These are phyloP conservation scores for Leccinum subgranulosum DNA, from an alignment of 768 basidiomycete genomes.

Conservation along the genomic window DNA sequence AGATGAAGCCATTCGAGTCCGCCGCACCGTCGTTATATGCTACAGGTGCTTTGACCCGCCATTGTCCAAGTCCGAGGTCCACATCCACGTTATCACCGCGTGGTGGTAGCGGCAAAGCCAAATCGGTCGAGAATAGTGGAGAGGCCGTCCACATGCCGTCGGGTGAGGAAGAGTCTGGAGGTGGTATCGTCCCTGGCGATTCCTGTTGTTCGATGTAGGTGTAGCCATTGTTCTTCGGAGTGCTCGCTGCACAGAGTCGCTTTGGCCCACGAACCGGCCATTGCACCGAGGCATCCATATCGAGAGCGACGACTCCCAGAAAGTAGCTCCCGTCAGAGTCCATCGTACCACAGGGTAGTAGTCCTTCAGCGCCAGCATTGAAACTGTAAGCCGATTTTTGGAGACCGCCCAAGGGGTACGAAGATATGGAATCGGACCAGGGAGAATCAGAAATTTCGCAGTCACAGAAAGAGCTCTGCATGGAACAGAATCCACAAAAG, in stretches of 20 bases:
- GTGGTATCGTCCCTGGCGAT: conserved; percentile 4
- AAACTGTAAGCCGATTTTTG: not conserved
- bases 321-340: not conserved
- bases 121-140: not conserved
- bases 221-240: conserved; percentile 6
- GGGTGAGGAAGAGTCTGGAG: conserved; percentile 26
- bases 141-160: not conserved
- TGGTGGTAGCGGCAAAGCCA: not conserved
- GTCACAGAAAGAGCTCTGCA: not conserved
- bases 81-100: not conserved
- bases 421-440: conserved; percentile 7
- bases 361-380: not conserved
- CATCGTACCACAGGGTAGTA: not conserved
- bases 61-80: conserved; percentile 3
- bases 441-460: conserved; percentile 1
- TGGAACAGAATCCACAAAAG: conserved; percentile 9
- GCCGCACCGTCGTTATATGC: not conserved
- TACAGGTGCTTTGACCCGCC: not conserved
- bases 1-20: not conserved
- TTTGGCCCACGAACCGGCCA: not conserved
- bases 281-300: not conserved
- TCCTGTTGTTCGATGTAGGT: not conserved
- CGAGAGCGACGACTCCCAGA: not conserved
- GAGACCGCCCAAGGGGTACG: not conserved
- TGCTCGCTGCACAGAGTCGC: not conserved